Evolutionary conservation across 768 basidiomycete genomes (phyloP), one percentile per base, ranked within the genome.

Genomic region (Leccinum sublutescens): DNA sequence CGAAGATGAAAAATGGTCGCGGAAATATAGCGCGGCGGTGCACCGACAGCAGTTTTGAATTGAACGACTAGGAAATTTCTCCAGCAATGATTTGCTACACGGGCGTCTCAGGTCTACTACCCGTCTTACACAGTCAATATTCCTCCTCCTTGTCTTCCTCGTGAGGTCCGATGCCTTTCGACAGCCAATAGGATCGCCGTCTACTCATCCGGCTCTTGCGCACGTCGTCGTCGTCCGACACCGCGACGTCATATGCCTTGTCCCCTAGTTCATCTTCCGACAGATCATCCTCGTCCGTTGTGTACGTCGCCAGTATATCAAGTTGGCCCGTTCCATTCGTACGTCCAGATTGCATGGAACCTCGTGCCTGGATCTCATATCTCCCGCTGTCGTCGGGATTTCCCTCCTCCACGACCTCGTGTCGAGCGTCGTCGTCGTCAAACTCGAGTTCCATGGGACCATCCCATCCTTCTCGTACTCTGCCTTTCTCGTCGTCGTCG

Each of bases 161-260:
- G 55, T 57, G 31, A 19, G 66, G 70, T 34, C 76, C 76, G 65
- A 71, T 69, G 6, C 75, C 79, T 59, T 87, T 88, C 23, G 84
- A 81, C 48, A 85, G 62, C 87, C 86, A 86, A 67, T 80, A 87
- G 6, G 78, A 79, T 59, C 84, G 77, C 43, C 77, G 79, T 58
- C 50, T 53, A 3, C 5, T 6, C 14, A 36, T 50, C 29, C 45
- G 59, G 50, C 14, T 14, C 54, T n/a, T 66, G 62, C 29, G 56
- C 34, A 7, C 58, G 40, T 40, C n/a, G n/a, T 43, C n/a, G 40
- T 68, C 70, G 48, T 68, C 70, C 4, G 62, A 64, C 55, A 64
- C 60, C 58, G 27, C 64, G 45, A 21, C 63, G 27, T 64, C 57
- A 52, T 70, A 59, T 11, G 65, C 67, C 53, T 66, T 62, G 62